These are phyloP conservation scores for Spongospora subterranea DNA, from an alignment of 208 protist genomes.

Conservation along the genomic window DNA sequence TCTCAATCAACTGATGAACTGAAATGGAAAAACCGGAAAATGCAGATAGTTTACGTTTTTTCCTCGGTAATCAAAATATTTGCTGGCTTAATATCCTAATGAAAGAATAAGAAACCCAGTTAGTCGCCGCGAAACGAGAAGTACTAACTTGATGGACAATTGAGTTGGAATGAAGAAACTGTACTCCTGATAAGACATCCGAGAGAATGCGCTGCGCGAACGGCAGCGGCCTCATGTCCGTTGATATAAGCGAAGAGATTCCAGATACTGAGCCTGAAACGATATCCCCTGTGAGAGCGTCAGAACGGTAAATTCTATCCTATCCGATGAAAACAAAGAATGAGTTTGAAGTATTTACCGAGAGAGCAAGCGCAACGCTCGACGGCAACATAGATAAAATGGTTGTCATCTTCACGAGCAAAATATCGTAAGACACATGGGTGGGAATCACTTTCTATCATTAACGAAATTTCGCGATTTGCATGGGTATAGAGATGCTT, in stretches of 20 bases:
- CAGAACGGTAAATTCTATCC: neutral
- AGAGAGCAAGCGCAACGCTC: slow-evolving; percentile 69
- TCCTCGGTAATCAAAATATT: slow-evolving; percentile 49
- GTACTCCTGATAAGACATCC: slow-evolving; percentile 61
- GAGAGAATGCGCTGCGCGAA: slow-evolving; percentile 37
- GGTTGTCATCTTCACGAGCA: slow-evolving; percentile 67
- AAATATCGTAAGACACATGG: slow-evolving; percentile 71
- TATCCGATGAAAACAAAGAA: neutral
- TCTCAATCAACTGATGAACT: neutral
- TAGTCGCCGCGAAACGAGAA: neutral
- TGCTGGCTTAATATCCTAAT: slow-evolving; percentile 8
- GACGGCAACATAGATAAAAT: slow-evolving; percentile 72
- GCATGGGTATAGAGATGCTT: slow-evolving; percentile 7
- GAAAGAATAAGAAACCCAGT: neutral
- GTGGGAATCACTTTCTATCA: slow-evolving; percentile 63
- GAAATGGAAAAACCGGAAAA: neutral
- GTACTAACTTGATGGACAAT: slow-evolving; percentile 72
- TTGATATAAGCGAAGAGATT: neutral
- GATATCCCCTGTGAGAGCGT: slow-evolving; percentile 5
- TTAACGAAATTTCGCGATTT: neutral
- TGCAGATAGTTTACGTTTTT: neutral
- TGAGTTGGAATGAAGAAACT: slow-evolving; percentile 67
- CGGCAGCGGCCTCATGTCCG: neutral
- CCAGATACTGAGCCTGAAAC: neutral
- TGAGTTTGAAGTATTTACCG: slow-evolving; percentile 55